phyloP scores from a whole-genome alignment of 2,329 filamentous ascomycete genomes.

The Colletotrichum chrysophilum region DNA sequence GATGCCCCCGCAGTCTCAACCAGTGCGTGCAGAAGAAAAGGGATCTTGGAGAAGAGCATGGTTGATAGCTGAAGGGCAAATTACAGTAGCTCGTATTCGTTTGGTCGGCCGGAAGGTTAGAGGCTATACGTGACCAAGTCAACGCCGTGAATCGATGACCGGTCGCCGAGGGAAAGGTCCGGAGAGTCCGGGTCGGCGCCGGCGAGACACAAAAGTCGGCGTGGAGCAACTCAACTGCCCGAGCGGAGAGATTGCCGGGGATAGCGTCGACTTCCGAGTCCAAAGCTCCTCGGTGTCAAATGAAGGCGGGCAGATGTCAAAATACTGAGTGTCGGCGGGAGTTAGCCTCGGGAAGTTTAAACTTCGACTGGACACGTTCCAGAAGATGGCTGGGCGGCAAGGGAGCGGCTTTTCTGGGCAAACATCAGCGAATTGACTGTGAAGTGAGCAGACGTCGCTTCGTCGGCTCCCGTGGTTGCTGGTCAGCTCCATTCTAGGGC shows the following conservation, averaged over 20 bases:
- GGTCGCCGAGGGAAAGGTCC: not conserved
- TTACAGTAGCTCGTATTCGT: not conserved
- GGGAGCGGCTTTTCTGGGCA: not conserved
- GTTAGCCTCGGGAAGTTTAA: not conserved
- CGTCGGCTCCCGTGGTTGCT: not conserved
- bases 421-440: not conserved
- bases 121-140: not conserved
- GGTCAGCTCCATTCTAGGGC: not conserved
- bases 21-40: slow-evolving; percentile 42
- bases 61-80: not conserved
- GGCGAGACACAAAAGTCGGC: not conserved
- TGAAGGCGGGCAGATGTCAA: not conserved
- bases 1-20: slow-evolving; percentile 48
- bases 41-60: slow-evolving; percentile 29
- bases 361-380: not conserved
- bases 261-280: not conserved
- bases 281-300: not conserved
- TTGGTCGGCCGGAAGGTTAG: not conserved
- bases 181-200: not conserved
- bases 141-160: not conserved
- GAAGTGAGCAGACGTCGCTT: not conserved
- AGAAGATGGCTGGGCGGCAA: not conserved
- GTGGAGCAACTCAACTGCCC: slow-evolving; percentile 11
- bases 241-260: not conserved
- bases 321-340: not conserved